Evolutionary conservation across 2,329 filamentous ascomycete species (phyloP), one percentile per base, ranked within the genome.

Genomic region (Epichloe brachyelytri): DNA sequence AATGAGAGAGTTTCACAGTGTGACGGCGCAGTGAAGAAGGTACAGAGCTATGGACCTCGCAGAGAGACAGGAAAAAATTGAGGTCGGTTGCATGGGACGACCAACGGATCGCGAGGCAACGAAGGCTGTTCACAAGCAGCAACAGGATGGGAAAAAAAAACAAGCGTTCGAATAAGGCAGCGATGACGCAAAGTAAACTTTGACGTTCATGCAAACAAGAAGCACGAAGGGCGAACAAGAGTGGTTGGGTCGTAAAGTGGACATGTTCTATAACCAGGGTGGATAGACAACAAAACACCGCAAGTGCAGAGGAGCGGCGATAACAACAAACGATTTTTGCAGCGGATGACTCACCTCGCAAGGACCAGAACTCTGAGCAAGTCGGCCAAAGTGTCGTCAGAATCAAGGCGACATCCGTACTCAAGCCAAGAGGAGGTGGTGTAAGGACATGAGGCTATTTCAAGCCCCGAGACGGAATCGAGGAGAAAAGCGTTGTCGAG

Each of bases 301-400:
- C 40, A 47, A 52, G 22, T 20, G 48, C 33, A 40, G 26, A 39
- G 22, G 6, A 30, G 30, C 48, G 34, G 43, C 43, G 50, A 52
- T 34, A 41, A 54, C 53, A 51, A 51, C 36, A 53, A 41, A 45
- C 26, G n/a, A 11, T 37, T 11, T 34, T 47, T 11, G 48, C 4
- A 17, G 46, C 22, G 10, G 40, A 33, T 49, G 47, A 56, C 55
- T 56, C 49, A 56, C 55, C 53, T 52, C 36, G 34, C 50, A 36
- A 48, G n/a, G 20, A 39, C 17, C 15, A 36, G 33, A 38, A 30
- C 26, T 20, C 26, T 30, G 12, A 44, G 38, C 37, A 43, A 30
- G 34, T 20, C n/a, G 15, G 44, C n/a, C 22, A 41, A 50, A 17
- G n/a, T 22, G 43, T 26, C 44, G 34, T 45, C 30, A 34, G 14